Evolutionary conservation across 2,329 filamentous ascomycete genomes (phyloP).

Genomic region (Verticillium alfalfae): DNA sequence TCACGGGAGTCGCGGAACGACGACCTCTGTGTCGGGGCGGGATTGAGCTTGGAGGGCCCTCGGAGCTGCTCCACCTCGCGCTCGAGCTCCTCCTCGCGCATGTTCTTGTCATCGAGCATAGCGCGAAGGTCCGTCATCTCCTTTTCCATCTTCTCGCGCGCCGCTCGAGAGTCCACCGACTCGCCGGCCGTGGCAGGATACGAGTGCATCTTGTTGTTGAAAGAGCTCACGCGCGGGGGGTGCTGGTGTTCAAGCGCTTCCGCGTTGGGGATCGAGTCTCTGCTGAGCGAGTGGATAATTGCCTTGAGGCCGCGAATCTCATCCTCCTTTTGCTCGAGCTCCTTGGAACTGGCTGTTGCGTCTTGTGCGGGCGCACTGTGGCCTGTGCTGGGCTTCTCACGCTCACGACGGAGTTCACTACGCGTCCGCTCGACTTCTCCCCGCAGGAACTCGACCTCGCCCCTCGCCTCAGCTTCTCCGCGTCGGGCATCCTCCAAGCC

Average conservation of each 20-base stretch:
- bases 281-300: constrained; percentile 92
- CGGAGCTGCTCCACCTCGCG: constrained; percentile 69
- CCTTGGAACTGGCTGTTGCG: constrained; percentile 52
- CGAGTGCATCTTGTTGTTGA: constrained; percentile 20
- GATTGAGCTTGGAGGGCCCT: constrained; percentile 18
- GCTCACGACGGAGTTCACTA: constrained; percentile 80
- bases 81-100: constrained; percentile 79
- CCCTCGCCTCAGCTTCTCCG: constrained; percentile 90
- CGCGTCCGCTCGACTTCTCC: constrained; percentile 91
- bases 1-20: constrained; percentile 62
- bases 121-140: constrained; percentile 75
- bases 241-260: constrained; percentile 27
- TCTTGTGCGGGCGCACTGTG: constrained; percentile 24
- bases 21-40: constrained; percentile 37
- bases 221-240: constrained; percentile 26
- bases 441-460: constrained; percentile 90
- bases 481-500: constrained; percentile 90
- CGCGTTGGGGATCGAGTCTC: constrained; percentile 55
- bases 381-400: constrained; percentile 60
- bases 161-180: constrained; percentile 49
- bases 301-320: constrained; percentile 96
- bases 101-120: constrained; percentile 65
- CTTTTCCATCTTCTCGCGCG: constrained; percentile 67
- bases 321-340: constrained; percentile 90
- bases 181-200: constrained; percentile 38